Conservation (phyloP, 176 grass and related monocot genomes). For the Musa itinerans region DNA sequence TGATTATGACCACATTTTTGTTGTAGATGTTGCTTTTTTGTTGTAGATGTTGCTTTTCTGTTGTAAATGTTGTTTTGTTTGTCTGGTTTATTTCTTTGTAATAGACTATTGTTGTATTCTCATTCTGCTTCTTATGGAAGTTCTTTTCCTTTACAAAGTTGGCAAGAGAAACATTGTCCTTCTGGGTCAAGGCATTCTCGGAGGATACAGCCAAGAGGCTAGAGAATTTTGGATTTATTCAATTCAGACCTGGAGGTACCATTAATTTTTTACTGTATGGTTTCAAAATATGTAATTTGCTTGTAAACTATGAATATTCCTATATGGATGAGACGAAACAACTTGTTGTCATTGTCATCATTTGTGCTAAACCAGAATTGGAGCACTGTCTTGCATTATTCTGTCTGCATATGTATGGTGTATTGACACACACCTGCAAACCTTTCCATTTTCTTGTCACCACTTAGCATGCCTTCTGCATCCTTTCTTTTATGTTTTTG, state of each 20-base stretch:
- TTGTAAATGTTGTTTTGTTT: neutral
- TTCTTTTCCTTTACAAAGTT: slow-evolving; percentile 59
- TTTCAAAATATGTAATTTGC: neutral
- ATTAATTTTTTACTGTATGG: slow-evolving; percentile 3
- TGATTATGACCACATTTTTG: neutral
- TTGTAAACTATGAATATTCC: neutral
- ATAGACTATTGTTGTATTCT: neutral
- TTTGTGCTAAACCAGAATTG: no score
- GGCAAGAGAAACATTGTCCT: slow-evolving; percentile 91
- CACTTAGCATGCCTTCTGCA: neutral
- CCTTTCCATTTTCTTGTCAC: neutral
- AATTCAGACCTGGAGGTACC: slow-evolving; percentile 98
- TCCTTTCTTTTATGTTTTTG: neutral
- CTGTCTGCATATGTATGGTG: neutral
- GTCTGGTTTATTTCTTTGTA: neutral
- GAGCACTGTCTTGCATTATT: neutral
- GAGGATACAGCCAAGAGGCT: slow-evolving; percentile 98
- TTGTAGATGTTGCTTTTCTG: neutral
- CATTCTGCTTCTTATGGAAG: neutral
- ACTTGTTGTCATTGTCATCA: no score
- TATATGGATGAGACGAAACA: no score
- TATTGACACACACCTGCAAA: neutral
- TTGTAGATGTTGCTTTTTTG: neutral
- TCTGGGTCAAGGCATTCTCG: slow-evolving; percentile 99
- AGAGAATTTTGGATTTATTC: slow-evolving; percentile 96